These are phyloP conservation scores for Malania oleifera DNA, from an alignment of 164 flowering plant species.

Conservation along the genomic window DNA sequence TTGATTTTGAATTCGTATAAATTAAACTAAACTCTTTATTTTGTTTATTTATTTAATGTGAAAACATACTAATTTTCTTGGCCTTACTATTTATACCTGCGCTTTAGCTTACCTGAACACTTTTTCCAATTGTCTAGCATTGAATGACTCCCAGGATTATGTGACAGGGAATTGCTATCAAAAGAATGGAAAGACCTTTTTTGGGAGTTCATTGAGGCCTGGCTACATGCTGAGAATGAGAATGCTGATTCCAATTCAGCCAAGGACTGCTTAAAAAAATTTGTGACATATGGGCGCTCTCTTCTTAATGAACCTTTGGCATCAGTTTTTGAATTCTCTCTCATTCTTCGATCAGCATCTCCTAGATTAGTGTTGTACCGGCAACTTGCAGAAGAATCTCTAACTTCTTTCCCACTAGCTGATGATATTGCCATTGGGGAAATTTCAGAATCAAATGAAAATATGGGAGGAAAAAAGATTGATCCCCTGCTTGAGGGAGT, in stretches of 20 bases:
- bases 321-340: conserved; percentile 76
- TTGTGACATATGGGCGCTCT: conserved; percentile 51
- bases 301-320: conserved; percentile 61
- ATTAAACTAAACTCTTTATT: neutral
- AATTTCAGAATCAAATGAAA: conserved; percentile 22
- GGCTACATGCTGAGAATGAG: conserved; percentile 44
- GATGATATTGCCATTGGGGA: conserved; percentile 39
- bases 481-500: conserved; percentile 47
- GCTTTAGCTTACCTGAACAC: neutral
- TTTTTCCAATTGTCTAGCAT: neutral
- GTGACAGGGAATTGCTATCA: conserved; percentile 74
- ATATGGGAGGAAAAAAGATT: conserved; percentile 15
- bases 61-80: neutral
- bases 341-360: conserved; percentile 86
- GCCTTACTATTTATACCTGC: neutral
- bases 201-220: conserved; percentile 80
- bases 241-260: conserved; percentile 47
- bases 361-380: conserved; percentile 84
- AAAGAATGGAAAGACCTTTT: conserved; percentile 73
- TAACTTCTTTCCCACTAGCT: conserved; percentile 62
- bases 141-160: neutral
- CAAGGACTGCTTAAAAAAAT: conserved; percentile 63
- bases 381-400: conserved; percentile 86
- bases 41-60: neutral
- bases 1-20: neutral